Percentiles rank a stretch among this genome's conserved stretches.
Conservation (phyloP, 352 stramenopile genomes). For the Pythium phragmitis region DNA sequence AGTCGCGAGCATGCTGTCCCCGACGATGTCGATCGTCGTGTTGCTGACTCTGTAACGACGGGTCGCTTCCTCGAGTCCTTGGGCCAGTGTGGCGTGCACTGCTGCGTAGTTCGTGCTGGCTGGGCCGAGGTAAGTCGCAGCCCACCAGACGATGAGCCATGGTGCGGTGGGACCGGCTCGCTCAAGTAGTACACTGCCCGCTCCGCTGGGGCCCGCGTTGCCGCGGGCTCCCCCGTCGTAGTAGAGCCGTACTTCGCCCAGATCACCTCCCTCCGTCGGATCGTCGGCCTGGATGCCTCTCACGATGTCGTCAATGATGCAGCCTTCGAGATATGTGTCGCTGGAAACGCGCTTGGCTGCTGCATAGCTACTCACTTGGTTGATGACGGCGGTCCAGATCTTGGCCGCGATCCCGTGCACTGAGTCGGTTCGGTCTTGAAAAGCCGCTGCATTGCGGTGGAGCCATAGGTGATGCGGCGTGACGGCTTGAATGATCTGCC, state of each 20-base stretch:
- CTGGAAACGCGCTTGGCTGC: neutral
- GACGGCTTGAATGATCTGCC: no score
- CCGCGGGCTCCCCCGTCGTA: constrained; percentile 35
- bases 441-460: no score
- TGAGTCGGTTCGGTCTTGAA: neutral
- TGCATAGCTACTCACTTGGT: neutral
- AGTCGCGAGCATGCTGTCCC: neutral
- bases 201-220: constrained; percentile 29
- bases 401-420: neutral
- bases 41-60: neutral
- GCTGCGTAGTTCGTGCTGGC: constrained; percentile 8
- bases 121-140: neutral
- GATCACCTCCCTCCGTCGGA: no score
- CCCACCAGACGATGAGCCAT: constrained; percentile 13
- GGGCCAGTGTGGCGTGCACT: neutral
- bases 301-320: no score
- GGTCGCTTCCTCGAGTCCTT: neutral
- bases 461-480: no score
- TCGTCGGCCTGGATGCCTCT: no score
- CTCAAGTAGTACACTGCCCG: constrained; percentile 25
- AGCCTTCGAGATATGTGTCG: neutral
- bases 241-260: neutral
- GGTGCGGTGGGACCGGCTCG: neutral
- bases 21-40: neutral
- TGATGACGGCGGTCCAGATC: neutral